phyloP scores from a whole-genome alignment of 345 rosid species.

The Arabidopsis arenosa region DNA sequence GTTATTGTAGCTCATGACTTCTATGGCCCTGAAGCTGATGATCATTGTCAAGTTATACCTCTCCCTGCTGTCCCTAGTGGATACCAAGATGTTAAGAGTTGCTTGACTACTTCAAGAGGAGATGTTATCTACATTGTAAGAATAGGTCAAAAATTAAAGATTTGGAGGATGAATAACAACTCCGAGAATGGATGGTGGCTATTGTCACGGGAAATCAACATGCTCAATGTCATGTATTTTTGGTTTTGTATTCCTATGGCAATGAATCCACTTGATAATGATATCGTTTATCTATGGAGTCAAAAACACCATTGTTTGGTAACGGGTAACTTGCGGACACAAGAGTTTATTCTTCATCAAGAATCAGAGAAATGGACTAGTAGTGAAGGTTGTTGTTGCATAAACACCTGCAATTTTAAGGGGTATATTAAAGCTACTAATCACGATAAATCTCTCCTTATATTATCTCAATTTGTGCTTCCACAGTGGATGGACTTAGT shows the following conservation, averaged over 20 bases:
- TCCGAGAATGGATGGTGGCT: neutral
- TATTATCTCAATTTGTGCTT: neutral
- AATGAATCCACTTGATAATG: neutral
- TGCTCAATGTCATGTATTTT: no score
- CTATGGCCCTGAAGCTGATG: neutral
- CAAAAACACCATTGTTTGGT: neutral
- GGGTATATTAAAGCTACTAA: neutral
- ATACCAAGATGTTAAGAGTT: neutral
- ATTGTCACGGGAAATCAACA: neutral
- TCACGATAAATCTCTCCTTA: no score
- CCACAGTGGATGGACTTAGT: slow-evolving; percentile 21
- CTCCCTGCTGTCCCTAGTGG: neutral
- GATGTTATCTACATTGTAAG: neutral
- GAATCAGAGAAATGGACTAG: neutral
- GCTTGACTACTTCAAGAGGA: neutral
- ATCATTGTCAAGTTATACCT: neutral
- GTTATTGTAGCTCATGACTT: neutral
- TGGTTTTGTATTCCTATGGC: neutral
- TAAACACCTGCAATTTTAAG: neutral
- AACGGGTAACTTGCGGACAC: neutral
- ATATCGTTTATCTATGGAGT: neutral
- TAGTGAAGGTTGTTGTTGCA: neutral
- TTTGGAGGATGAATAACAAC: neutral
- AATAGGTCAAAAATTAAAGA: neutral
- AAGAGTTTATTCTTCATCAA: neutral